Conservation (phyloP, 176 grass and related monocot species). For the Oryza punctata region DNA sequence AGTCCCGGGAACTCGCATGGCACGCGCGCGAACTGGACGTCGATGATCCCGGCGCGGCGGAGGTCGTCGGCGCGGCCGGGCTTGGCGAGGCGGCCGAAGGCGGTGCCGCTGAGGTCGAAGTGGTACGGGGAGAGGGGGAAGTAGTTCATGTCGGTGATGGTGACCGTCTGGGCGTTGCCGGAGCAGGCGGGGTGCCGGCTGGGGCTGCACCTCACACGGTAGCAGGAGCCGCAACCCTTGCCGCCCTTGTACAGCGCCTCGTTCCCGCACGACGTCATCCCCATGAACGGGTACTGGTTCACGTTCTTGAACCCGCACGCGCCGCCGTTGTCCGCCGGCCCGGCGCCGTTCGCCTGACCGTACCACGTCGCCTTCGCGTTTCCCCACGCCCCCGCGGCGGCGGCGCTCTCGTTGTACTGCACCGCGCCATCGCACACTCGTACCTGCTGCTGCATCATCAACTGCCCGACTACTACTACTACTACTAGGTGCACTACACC, state of each 20-base stretch:
- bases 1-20: slow-evolving; percentile 73
- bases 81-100: slow-evolving; percentile 71
- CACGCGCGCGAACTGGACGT: slow-evolving; percentile 61
- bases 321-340: slow-evolving; percentile 68
- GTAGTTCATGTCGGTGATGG: slow-evolving; percentile 75
- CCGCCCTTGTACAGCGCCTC: slow-evolving; percentile 66
- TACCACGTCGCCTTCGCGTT: slow-evolving; percentile 82
- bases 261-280: slow-evolving; percentile 83
- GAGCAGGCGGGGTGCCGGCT: slow-evolving; percentile 55
- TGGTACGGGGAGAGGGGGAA: slow-evolving; percentile 55
- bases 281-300: slow-evolving; percentile 60
- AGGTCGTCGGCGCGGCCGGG: slow-evolving; percentile 62
- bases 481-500: too few species aligned
- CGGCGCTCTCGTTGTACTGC: slow-evolving; percentile 29
- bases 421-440: neutral
- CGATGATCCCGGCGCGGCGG: slow-evolving; percentile 63
- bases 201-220: slow-evolving; percentile 54
- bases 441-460: neutral
- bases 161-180: slow-evolving; percentile 49
- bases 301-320: slow-evolving; percentile 85
- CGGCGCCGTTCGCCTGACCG: slow-evolving; percentile 63
- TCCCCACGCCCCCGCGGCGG: slow-evolving; percentile 34
- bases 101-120: slow-evolving; percentile 78
- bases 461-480: too few species aligned
- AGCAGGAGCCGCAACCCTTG: slow-evolving; percentile 78